Percentiles rank a stretch among this genome's conserved stretches.
Evolutionary conservation across 23 red algal species (phyloP).

Genomic region (Cyanidium caldarium): DNA sequence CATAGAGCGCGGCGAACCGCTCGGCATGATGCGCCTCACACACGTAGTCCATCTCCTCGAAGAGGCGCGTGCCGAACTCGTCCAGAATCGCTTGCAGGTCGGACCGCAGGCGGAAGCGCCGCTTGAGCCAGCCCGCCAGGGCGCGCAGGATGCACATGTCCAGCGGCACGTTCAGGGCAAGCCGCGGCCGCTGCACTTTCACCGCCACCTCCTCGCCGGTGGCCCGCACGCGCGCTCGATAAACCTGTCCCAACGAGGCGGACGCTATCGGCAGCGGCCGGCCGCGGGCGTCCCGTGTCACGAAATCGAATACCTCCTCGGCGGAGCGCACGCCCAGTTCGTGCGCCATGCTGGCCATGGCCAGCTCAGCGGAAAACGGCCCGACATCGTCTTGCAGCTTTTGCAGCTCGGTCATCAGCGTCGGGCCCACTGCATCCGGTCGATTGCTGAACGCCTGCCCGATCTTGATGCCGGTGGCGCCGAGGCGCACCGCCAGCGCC

Average conservation of each 20-base stretch:
- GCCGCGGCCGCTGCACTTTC: slow-evolving; percentile 75
- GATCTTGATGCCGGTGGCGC: slow-evolving; percentile 55
- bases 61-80: slow-evolving; percentile 75
- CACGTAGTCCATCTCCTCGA: slow-evolving; percentile 89
- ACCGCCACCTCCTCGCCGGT: slow-evolving; percentile 60
- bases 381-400: slow-evolving; percentile 72
- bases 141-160: slow-evolving; percentile 65
- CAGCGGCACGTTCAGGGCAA: slow-evolving; percentile 43
- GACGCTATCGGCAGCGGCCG: slow-evolving; percentile 35
- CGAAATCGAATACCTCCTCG: slow-evolving; percentile 16
- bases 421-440: slow-evolving; percentile 58
- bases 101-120: slow-evolving; percentile 49
- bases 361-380: slow-evolving; percentile 39
- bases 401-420: slow-evolving; percentile 46
- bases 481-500: slow-evolving; percentile 24
- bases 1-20: slow-evolving; percentile 53
- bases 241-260: slow-evolving; percentile 81
- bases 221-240: neutral
- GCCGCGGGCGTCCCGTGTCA: neutral
- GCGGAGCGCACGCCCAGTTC: slow-evolving; percentile 25
- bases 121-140: slow-evolving; percentile 22
- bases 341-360: slow-evolving; percentile 26
- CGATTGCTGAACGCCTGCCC: slow-evolving; percentile 68
- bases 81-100: slow-evolving; percentile 83
- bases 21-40: slow-evolving; percentile 49